Percentiles rank a stretch among this genome's conserved stretches.
These are phyloP conservation scores for Euclidium syriacum DNA, from an alignment of 345 rosid genomes.

Conservation along the genomic window DNA sequence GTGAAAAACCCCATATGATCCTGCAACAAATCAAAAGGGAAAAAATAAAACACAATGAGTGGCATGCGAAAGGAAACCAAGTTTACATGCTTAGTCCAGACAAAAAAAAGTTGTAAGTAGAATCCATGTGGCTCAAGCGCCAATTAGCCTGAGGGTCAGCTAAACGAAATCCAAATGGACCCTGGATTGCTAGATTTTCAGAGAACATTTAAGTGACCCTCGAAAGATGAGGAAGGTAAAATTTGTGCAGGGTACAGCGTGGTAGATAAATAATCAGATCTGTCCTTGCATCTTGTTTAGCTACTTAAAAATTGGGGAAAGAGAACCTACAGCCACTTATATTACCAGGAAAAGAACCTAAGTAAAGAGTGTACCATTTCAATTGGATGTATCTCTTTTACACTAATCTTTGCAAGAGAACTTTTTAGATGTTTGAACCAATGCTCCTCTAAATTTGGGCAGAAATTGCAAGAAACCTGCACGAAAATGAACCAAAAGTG, in stretches of 20 bases:
- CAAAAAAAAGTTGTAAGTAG: not conserved
- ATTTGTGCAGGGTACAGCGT: not conserved
- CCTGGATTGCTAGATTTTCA: not conserved
- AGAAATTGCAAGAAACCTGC: slow-evolving; percentile 51
- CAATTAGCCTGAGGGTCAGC: not conserved
- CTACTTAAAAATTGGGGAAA: not conserved
- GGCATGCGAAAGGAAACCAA: not conserved
- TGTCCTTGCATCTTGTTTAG: not conserved
- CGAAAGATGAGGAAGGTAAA: not conserved
- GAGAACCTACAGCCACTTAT: not conserved
- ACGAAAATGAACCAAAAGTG: slow-evolving; percentile 17
- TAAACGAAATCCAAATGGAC: slow-evolving; percentile 3
- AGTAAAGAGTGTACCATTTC: slow-evolving; percentile 43
- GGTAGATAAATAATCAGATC: not conserved
- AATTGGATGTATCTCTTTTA: slow-evolving; percentile 37
- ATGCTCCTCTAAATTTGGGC: slow-evolving; percentile 41
- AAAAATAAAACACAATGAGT: slow-evolving; percentile 10
- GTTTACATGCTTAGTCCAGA: slow-evolving; percentile 13
- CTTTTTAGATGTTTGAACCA: slow-evolving; percentile 34
- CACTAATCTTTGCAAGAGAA: slow-evolving; percentile 44
- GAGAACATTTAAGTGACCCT: not conserved
- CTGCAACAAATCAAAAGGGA: slow-evolving; percentile 47
- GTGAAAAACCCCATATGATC: slow-evolving; percentile 41
- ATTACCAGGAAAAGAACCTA: not conserved
- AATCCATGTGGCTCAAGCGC: not conserved